Percentiles rank a stretch among this genome's conserved stretches.
These are phyloP conservation scores for Hanseniaspora clermontiae DNA, from an alignment of 805 yeast species.

Conservation along the genomic window DNA sequence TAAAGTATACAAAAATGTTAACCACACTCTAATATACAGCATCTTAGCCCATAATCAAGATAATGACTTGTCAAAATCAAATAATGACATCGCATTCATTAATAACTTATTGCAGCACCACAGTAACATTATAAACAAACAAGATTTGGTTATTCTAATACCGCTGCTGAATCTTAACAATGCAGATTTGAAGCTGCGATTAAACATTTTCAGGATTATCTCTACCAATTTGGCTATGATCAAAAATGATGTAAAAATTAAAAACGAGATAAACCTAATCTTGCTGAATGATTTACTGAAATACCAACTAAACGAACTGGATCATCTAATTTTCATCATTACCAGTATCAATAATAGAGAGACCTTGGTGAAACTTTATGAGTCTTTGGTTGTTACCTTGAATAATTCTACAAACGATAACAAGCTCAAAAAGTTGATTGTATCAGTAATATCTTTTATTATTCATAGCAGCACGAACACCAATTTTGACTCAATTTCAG, in stretches of 20 bases:
- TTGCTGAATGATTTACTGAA: not conserved
- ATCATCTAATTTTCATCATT: not conserved
- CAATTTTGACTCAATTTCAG: not conserved
- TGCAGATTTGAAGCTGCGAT: constrained; percentile 17
- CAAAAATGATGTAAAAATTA: not conserved
- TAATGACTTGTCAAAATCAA: not conserved
- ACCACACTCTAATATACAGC: not conserved
- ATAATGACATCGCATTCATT: not conserved
- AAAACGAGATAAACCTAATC: not conserved
- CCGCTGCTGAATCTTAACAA: constrained; percentile 46
- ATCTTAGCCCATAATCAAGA: not conserved
- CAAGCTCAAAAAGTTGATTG: not conserved
- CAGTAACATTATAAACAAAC: constrained; percentile 45
- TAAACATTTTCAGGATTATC: constrained; percentile 39
- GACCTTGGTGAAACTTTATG: not conserved
- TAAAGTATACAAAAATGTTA: not conserved
- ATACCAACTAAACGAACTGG: not conserved
- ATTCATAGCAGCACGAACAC: not conserved
- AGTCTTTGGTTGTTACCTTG: not conserved
- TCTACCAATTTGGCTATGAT: not conserved
- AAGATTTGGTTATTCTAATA: constrained; percentile 52
- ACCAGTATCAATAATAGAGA: not conserved
- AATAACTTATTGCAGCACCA: not conserved
- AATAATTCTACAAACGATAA: not conserved
- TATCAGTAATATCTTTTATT: not conserved